Evolutionary conservation across 352 stramenopile species (phyloP), one percentile per base, ranked within the genome.

Genomic region (Pythium periplocum): DNA sequence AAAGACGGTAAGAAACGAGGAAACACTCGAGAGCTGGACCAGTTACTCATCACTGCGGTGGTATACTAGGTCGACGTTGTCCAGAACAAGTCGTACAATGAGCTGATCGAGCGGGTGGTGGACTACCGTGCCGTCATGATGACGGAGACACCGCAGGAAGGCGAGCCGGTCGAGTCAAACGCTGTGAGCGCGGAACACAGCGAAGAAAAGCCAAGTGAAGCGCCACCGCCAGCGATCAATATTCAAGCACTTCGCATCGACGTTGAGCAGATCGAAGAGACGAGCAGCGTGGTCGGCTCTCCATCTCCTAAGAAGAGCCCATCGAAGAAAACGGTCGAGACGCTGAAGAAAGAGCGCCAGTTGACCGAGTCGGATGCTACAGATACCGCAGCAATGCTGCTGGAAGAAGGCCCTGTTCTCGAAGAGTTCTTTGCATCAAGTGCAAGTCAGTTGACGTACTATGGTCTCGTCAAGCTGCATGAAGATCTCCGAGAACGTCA

Each of bases 81-180:
- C 50, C 78, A 81, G 36, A 82, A 84, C 53, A 96, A 96, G 61
- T 98, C 88, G 44, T 99, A 99, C 78, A 99, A 99, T 75, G 91
- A 99, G 55, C 73, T 99, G 32, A 87, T 99, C 45, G 95, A 99
- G 62, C 76, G 79, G 2, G 68, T 99, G 4, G 93, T 99, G 39
- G 72, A 97, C 59, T 92, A 90, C 53, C 82, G 82, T 31, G 79
- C 68, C 31, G 66, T 92, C 45, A 71, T 77, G 38, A 76, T 83
- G 75, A 90, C 66, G 11, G 86, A 83, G 53, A 65, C 71, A 42
- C 53, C 50, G 17, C 17, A 26, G 17, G 17, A 26, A 26, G 17
- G 17, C 17, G 17, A 26, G 0, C 17, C 17, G 17, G 17, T 26
- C 17, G 17, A 26, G 17, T 26, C 17, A 26, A 26, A 26, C 17